phyloP scores from a whole-genome alignment of 2,329 filamentous ascomycete genomes.

The Ophiocordyceps sinensis region DNA sequence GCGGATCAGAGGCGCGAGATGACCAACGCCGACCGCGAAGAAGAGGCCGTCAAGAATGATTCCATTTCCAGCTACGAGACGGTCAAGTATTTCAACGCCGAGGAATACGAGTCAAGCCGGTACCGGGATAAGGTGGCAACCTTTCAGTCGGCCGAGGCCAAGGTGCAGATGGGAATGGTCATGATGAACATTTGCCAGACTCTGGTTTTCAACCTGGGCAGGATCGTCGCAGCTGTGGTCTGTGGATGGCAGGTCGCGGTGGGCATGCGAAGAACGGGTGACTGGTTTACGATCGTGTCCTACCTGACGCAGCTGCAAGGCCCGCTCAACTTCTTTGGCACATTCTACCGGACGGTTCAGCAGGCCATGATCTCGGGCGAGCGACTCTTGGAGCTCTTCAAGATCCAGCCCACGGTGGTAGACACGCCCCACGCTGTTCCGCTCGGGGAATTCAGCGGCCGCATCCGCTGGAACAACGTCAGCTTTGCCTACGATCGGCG shows the following conservation, averaged over 20 bases:
- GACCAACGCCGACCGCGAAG: slow-evolving; percentile 87
- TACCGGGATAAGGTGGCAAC: slow-evolving; percentile 56
- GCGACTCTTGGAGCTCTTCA: slow-evolving; percentile 88
- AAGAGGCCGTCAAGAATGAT: slow-evolving; percentile 96
- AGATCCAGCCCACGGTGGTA: slow-evolving; percentile 82
- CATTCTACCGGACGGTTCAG: slow-evolving; percentile 91
- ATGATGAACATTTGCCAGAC: slow-evolving; percentile 73
- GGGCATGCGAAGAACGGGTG: slow-evolving; percentile 48
- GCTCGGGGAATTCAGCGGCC: slow-evolving; percentile 58
- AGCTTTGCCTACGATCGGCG: slow-evolving; percentile 81
- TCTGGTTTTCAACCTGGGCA: slow-evolving; percentile 63
- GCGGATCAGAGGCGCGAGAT: slow-evolving; percentile 84
- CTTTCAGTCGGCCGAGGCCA: slow-evolving; percentile 62
- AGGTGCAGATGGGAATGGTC: slow-evolving; percentile 62
- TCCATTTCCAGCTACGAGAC: slow-evolving; percentile 98
- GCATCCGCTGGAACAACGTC: slow-evolving; percentile 78
- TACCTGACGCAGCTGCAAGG: slow-evolving; percentile 71
- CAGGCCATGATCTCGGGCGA: slow-evolving; percentile 96
- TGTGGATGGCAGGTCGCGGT: slow-evolving; percentile 64
- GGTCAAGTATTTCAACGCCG: slow-evolving; percentile 82
- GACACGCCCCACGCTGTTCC: slow-evolving; percentile 53
- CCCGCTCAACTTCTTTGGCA: slow-evolving; percentile 78
- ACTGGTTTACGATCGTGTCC: slow-evolving; percentile 60
- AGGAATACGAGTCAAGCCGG: slow-evolving; percentile 61
- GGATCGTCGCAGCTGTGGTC: slow-evolving; percentile 57